Conservation (phyloP, 1,284 basidiomycete genomes). For the Neolentinus lepideus region DNA sequence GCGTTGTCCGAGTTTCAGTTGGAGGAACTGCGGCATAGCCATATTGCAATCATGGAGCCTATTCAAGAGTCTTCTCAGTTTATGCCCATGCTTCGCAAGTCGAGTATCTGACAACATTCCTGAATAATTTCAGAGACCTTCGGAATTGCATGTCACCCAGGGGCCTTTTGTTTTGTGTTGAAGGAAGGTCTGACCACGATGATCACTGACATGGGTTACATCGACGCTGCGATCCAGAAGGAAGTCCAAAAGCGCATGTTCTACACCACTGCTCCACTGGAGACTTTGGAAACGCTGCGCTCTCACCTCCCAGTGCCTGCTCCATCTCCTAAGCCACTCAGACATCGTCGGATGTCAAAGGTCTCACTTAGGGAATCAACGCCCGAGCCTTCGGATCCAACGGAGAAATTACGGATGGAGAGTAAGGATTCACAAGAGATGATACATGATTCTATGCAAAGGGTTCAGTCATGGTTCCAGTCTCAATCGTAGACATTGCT, state of each 20-base stretch:
- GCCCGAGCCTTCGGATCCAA: no score
- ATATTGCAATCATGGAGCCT: background rate
- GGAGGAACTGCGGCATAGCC: conserved; percentile 9
- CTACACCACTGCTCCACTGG: background rate
- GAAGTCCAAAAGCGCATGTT: background rate
- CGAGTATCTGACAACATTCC: conserved; percentile 23
- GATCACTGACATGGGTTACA: background rate
- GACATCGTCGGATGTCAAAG: no score
- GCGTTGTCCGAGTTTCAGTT: conserved; percentile 29
- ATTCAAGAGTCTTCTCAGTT: conserved; percentile 16
- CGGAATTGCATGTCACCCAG: background rate
- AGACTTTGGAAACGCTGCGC: background rate
- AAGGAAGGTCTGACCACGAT: background rate
- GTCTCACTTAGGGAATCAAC: no score
- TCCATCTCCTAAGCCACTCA: no score
- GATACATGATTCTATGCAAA: no score
- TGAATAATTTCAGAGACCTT: conserved; percentile 2
- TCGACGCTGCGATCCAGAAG: background rate
- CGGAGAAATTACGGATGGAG: no score
- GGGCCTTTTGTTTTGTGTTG: background rate
- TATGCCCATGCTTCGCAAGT: conserved; percentile 25
- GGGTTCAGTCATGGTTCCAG: no score
- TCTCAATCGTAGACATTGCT: no score
- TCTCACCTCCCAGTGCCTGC: background rate
- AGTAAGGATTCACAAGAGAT: no score